Evolutionary conservation across 805 yeast species (phyloP), one percentile per base, ranked within the genome.

Genomic region (Teunomyces cretensis): DNA sequence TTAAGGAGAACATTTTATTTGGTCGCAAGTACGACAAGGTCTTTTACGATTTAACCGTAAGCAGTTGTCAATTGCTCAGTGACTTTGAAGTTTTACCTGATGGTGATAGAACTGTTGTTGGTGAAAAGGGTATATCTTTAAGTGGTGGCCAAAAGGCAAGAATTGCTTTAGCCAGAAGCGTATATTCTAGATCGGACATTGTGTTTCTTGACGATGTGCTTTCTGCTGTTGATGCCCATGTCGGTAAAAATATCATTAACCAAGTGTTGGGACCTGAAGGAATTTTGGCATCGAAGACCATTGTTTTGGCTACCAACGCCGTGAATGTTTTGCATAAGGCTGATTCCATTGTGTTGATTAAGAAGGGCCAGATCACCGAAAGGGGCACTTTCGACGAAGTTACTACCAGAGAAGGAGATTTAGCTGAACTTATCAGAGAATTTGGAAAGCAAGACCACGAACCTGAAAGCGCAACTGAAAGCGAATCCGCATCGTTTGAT

Each of bases 161-260:
- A 59, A 64, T 84, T 24, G 75, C 83, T 11, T 64, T 84, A 35
- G 89, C 89, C 0, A 74, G 90, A 55, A 87, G 88, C 0, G 84
- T 84, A 4, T 84, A 84, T 56, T 65, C 86, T 0, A 65, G 81
- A 43, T 72, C 78, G 2, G 86, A 83, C 60, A 68, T 83, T 6
- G 76, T 78, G 47, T 57, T 84, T 32, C 52, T 84, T 43, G 90
- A 84, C 64, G 90, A 84, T 57, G 72, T 84, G 19, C 65, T 84
- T 45, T 77, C 85, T 51, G 89, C 89, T 2, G 90, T 84, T 14
- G 90, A 84, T 65, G 81, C 86, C 2, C 83, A 83, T 57, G 90
- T 84, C 41, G 81, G 84, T 37, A 75, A 70, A 48, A 75, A 73
- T 43, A 76, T 81, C 43, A 74, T 79, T 50, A 68, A 76, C 5